Percentiles rank a stretch among this genome's conserved stretches.
Evolutionary conservation across 345 rosid genomes (phyloP).

Genomic region (Eucalyptus sideroxylon): DNA sequence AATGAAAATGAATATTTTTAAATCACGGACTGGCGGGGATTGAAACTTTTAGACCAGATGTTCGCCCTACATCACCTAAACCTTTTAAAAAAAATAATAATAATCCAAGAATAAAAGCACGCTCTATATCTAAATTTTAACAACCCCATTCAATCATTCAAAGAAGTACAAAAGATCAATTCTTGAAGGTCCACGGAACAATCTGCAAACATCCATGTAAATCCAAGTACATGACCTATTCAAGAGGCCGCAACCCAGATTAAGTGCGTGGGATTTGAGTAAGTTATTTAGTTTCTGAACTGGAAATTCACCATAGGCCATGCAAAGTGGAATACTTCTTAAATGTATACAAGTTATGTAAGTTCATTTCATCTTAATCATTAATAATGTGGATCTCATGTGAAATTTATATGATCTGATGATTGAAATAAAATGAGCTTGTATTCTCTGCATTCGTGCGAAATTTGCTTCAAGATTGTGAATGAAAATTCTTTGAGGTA

Average conservation of each 20-base stretch:
- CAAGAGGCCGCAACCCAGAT: neutral
- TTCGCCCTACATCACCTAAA: neutral
- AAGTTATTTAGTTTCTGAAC: neutral
- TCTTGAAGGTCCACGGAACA: neutral
- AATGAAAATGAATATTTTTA: too few species aligned
- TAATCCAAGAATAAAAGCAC: neutral
- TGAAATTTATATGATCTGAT: neutral
- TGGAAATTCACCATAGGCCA: neutral
- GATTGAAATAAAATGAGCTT: rapidly evolving
- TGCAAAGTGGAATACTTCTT: neutral
- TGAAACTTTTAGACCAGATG: neutral
- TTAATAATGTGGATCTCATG: rapidly evolving
- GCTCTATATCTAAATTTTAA: too few species aligned
- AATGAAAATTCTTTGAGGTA: neutral
- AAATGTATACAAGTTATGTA: neutral
- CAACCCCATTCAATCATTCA: too few species aligned
- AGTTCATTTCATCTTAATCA: neutral
- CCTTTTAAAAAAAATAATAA: neutral
- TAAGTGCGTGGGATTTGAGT: neutral
- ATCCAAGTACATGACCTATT: neutral
- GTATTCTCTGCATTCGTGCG: rapidly evolving
- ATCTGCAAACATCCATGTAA: neutral
- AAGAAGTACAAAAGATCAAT: neutral
- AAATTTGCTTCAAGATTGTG: neutral
- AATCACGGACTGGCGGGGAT: neutral